phyloP scores from a whole-genome alignment of 140 eudicot species.

The Stevia rebaudiana region DNA sequence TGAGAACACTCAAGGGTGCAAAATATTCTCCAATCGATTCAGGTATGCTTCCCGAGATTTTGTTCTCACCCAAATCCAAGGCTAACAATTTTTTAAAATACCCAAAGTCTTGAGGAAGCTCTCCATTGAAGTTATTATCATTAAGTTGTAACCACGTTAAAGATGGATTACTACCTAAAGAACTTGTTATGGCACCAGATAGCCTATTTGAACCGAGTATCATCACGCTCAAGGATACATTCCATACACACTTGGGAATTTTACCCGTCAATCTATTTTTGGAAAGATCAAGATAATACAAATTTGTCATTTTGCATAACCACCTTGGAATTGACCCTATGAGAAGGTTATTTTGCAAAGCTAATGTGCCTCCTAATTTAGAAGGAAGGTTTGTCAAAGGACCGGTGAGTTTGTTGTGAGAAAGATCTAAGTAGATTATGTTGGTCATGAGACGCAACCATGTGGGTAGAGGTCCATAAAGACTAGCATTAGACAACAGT shows the following conservation, averaged over 20 bases:
- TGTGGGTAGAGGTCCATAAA: background rate
- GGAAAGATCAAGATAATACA: slow-evolving; percentile 7
- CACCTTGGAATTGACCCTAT: slow-evolving; percentile 12
- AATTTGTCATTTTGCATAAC: background rate
- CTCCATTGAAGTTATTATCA: slow-evolving; percentile 22
- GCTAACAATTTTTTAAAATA: background rate
- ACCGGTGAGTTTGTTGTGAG: background rate
- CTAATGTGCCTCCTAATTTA: background rate
- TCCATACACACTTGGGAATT: slow-evolving; percentile 4
- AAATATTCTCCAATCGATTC: slow-evolving; percentile 21
- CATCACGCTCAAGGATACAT: background rate
- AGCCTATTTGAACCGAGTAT: slow-evolving; percentile 16
- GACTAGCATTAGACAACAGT: background rate
- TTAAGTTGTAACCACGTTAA: slow-evolving; percentile 17
- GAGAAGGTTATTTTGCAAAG: slow-evolving; percentile 9
- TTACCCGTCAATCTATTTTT: slow-evolving; percentile 7
- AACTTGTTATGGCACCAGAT: slow-evolving; percentile 18
- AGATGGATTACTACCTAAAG: slow-evolving; percentile 2
- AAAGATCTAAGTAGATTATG: background rate
- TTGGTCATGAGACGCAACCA: background rate
- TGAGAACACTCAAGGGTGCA: slow-evolving; percentile 1
- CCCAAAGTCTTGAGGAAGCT: slow-evolving; percentile 14
- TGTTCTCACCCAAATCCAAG: slow-evolving; percentile 36
- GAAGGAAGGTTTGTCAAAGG: slow-evolving; percentile 2
- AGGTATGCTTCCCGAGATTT: slow-evolving; percentile 30